Percentiles rank a stretch among this genome's conserved stretches.
Conservation (phyloP, 768 basidiomycete genomes). For the Suillus sp. region DNA sequence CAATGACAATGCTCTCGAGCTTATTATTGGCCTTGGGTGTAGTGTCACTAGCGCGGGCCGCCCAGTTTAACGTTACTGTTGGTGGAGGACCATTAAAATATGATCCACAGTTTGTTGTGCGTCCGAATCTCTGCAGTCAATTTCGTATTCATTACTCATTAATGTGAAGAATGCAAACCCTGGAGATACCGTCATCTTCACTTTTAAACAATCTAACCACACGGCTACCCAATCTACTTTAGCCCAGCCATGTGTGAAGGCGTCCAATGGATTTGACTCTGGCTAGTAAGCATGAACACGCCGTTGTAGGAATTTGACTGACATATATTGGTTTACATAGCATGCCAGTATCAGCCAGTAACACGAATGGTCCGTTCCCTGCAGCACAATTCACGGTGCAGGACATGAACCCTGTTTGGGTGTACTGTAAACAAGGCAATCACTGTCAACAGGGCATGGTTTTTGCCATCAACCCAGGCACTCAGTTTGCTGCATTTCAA, state of each 20-base stretch:
- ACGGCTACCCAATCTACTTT: conserved; percentile 61
- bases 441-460: conserved; percentile 69
- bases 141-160: background rate
- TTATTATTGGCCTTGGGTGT: conserved; percentile 9
- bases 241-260: conserved; percentile 45
- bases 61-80: conserved; percentile 19
- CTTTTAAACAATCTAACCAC: conserved; percentile 59
- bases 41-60: conserved; percentile 13
- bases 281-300: conserved; percentile 48
- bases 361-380: conserved; percentile 46
- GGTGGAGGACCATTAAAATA: conserved; percentile 18
- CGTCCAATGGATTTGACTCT: conserved; percentile 53
- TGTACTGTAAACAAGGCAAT: conserved; percentile 55
- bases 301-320: conserved; percentile 3
- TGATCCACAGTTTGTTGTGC: conserved; percentile 26
- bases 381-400: conserved; percentile 44
- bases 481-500: conserved; percentile 56
- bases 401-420: conserved; percentile 54
- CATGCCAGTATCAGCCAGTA: conserved; percentile 46
- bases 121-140: conserved; percentile 15
- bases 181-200: conserved; percentile 52
- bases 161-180: conserved; percentile 41
- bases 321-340: conserved; percentile 37
- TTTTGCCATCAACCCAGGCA: conserved; percentile 63
- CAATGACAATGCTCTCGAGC: conserved; percentile 4